Base-by-base conservation (phyloP, 176 grass and related monocot genomes). In the Raddia guianensis region DNA sequence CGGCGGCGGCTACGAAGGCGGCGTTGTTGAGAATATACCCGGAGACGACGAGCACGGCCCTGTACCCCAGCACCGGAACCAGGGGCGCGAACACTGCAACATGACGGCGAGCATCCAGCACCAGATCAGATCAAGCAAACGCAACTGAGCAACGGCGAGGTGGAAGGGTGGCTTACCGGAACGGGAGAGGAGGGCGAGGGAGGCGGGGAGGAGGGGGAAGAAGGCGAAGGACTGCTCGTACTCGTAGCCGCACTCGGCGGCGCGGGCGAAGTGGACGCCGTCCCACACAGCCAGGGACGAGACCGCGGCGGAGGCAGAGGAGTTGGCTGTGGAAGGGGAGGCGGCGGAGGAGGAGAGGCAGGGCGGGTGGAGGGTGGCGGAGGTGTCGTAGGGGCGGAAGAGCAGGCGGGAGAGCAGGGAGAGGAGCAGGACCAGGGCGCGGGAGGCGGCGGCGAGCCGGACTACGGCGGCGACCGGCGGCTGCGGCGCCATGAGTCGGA, bases 151-250 rank as follows among this genome's bases (percentile, higher is more conserved):
- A 37, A 21, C 34, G 47, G 50, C 51, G 44, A 44, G 33, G 62
- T 12, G 13, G 54, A 57, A 8, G 34, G 33, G 56, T 18, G 16
- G 49, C 84, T 86, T 70, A 95, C 95, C 50, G 43, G 92, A 88
- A 69, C 92, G 87, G 49, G 90, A 80, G 72, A 98, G 84, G 50
- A 95, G 80, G n/a, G 66, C 71, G n/a, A 98, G 70, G 27, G 77
- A 85, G 77, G 77, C 64, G 2, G 88, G 95, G 58, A 98, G 90
- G 63, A 98, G 83, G 4, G 95, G 95, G 64, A 95, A 81, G 74
- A 98, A 95, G 61, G 95, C 92, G 18, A 87, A 98, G 42, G 88
- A 89, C 63, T 98, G 92, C 86, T 98, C 95, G 62, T 98, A 98
- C 92, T 98, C 92, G 65, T 98, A 98, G 18, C 95, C 95, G 80